Conservation (phyloP, 208 protist genomes). For the Leishmania aethiopica region DNA sequence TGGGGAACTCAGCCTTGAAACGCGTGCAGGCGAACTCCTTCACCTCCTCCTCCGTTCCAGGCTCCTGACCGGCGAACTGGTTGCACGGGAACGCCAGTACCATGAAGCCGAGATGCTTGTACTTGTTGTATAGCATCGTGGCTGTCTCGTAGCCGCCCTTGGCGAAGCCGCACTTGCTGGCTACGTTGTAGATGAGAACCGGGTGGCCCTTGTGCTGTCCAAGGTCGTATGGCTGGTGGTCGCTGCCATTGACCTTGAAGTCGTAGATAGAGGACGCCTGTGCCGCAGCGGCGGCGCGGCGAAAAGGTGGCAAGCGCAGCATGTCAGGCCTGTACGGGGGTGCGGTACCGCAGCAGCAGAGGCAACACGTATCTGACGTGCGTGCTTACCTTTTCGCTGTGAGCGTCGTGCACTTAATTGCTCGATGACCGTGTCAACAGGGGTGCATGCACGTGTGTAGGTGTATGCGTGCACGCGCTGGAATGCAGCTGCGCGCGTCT, state of each 20-base stretch:
- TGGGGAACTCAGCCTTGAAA: constrained; percentile 76
- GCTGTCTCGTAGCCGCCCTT: constrained; percentile 81
- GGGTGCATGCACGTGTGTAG: not conserved
- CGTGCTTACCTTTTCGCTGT: not conserved
- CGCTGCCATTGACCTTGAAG: constrained; percentile 65
- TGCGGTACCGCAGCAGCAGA: not conserved
- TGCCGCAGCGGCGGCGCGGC: not conserved
- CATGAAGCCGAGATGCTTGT: constrained; percentile 83
- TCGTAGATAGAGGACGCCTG: constrained; percentile 72
- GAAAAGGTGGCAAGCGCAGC: not conserved
- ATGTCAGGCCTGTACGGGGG: not conserved
- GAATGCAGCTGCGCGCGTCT: not conserved
- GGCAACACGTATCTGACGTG: not conserved
- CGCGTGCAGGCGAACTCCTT: constrained; percentile 72
- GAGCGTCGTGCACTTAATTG: not conserved
- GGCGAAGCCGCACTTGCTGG: constrained; percentile 91
- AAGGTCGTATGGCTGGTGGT: constrained; percentile 87
- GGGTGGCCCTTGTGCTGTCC: constrained; percentile 86
- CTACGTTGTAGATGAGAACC: constrained; percentile 93
- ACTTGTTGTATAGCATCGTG: constrained; percentile 85
- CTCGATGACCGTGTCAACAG: not conserved
- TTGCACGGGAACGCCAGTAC: constrained; percentile 95
- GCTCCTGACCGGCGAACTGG: constrained; percentile 88
- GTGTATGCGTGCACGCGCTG: not conserved
- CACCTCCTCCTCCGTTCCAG: constrained; percentile 78